These are phyloP conservation scores for Globisporangium paroecandrum DNA, from an alignment of 352 stramenopile genomes.

Conservation along the genomic window DNA sequence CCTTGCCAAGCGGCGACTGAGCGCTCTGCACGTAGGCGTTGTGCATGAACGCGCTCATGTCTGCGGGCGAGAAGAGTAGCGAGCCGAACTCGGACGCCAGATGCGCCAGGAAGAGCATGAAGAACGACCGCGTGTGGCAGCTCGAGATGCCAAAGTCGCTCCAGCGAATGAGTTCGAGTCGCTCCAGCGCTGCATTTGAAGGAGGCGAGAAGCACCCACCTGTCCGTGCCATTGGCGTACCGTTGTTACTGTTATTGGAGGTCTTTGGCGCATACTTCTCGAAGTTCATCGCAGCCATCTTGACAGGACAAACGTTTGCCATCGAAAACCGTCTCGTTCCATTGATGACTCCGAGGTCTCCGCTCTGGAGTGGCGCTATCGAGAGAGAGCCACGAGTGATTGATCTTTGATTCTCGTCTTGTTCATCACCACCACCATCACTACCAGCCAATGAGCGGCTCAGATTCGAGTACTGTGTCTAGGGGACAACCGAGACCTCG, in stretches of 20 bases:
- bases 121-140: conserved; percentile 35
- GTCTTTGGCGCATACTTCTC: background rate
- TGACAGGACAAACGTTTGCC: conserved; percentile 13
- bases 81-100: conserved; percentile 46
- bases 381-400: background rate
- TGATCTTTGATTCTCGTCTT: background rate
- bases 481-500: conserved; percentile 47
- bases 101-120: conserved; percentile 42
- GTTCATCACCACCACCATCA: background rate
- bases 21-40: conserved; percentile 32
- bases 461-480: background rate
- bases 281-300: conserved; percentile 10
- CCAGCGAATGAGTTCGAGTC: conserved; percentile 28
- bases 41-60: conserved; percentile 59
- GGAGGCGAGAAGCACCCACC: background rate
- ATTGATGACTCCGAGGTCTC: conserved; percentile 50
- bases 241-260: background rate
- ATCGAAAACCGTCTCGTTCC: conserved; percentile 36
- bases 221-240: background rate
- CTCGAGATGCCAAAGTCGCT: conserved; percentile 43
- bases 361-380: conserved; percentile 3
- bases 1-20: background rate
- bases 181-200: conserved; percentile 26
- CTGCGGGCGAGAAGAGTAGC: conserved; percentile 56
- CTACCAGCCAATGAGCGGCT: background rate